These are phyloP conservation scores for Beta macrorhiza DNA, from an alignment of 179 eudicot species.

Conservation along the genomic window DNA sequence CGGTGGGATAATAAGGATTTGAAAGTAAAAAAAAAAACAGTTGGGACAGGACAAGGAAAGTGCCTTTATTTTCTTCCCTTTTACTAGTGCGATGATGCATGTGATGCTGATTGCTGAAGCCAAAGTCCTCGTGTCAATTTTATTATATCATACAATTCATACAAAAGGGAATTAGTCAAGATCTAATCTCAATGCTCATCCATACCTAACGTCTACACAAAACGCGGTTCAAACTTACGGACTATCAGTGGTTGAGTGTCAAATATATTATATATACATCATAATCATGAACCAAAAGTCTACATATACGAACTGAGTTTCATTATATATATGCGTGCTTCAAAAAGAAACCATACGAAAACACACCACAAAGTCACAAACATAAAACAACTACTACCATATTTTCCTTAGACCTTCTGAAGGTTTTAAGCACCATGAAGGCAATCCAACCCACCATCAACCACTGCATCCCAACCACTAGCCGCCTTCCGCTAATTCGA, in stretches of 20 bases:
- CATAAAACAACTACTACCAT: background rate
- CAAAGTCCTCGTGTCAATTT: background rate
- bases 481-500: conserved; percentile 8
- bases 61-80: background rate
- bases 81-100: background rate
- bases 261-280: background rate
- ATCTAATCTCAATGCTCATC: background rate
- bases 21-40: too few species aligned
- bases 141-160: background rate
- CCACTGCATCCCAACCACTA: conserved; percentile 21
- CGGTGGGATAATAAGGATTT: too few species aligned
- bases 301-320: background rate
- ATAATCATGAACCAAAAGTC: background rate
- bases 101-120: background rate
- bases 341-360: background rate
- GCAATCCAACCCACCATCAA: conserved; percentile 27
- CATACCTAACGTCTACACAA: background rate
- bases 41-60: background rate
- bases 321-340: conserved; percentile 2
- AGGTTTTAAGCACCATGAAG: conserved; percentile 20
- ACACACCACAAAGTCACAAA: background rate
- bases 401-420: too few species aligned
- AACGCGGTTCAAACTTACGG: conserved; percentile 15
- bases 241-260: conserved; percentile 1
- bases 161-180: background rate